Base-by-base conservation (phyloP, 2,329 filamentous ascomycete genomes). In the Diaporthe caulivora region DNA sequence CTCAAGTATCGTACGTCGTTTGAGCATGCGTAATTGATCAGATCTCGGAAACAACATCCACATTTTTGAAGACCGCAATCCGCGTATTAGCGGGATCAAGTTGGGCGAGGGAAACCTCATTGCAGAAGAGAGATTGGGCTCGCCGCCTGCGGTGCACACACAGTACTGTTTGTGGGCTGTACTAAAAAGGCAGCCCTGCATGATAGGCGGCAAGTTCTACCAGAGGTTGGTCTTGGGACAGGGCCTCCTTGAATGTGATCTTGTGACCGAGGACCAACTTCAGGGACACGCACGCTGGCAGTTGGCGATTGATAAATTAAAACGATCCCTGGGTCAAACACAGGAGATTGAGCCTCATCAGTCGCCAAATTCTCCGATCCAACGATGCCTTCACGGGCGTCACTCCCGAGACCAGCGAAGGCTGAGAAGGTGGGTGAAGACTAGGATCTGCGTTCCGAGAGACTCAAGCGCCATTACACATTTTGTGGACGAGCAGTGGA, bases 401-500 rank as follows among this genome's bases (percentile, higher is more conserved):
- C 62, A 53, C 47, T 53, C 47, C 62, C 62, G 47, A 40, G 62
- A 67, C 62, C 47, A 67, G 47, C 47, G 62, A 67, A 51, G 47
- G 44, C 58, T 72, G 49, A n/a, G 21, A 64, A n/a, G 24, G 58
- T 29, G 49, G 70, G 49, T 26, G 42, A 65, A 29, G 57, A 29
- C 51, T 71, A 62, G 51, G 29, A 60, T 47, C 70, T 53, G 55
- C 64, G 29, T 62, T 31, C 68, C 29, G 72, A 58, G 37, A 60
- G 53, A 40, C 51, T 54, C 42, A 71, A 60, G 72, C 53, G 60
- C 62, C 62, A 55, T 68, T 58, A n/a, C 53, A 60, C 34, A 34
- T 60, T 31, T 53, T 53, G 64, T 70, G 70, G 73, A 34, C 70
- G 55, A 65, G 67, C 62, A 57, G 72, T 70, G 68, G 68, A 24